A percentile compares a stretch with the other conserved stretches of the same genome.
These are phyloP conservation scores for Eleusine coracana DNA, from an alignment of 176 grass and related monocot genomes.

Conservation along the genomic window DNA sequence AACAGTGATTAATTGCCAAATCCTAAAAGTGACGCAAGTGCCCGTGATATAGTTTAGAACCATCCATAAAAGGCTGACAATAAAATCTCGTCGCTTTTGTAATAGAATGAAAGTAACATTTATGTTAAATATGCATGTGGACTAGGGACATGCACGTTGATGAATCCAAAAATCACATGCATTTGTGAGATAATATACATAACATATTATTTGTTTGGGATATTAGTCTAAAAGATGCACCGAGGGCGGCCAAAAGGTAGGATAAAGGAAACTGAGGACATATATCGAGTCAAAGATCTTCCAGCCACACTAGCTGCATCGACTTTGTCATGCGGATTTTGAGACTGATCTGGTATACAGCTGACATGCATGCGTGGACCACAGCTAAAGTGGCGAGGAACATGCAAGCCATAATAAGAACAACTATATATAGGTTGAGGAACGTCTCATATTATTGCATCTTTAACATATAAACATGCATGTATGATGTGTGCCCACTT, in stretches of 20 bases:
- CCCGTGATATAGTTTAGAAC: background rate
- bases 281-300: slow-evolving; percentile 35
- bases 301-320: background rate
- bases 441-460: background rate
- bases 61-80: background rate
- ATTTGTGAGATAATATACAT: background rate
- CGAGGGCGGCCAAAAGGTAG: background rate
- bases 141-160: background rate
- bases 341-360: background rate
- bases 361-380: slow-evolving; percentile 27
- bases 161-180: slow-evolving; percentile 19
- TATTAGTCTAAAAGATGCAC: background rate
- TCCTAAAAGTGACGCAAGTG: background rate
- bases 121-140: background rate
- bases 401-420: slow-evolving; percentile 7
- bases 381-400: slow-evolving; percentile 28
- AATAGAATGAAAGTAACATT: background rate
- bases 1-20: background rate
- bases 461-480: too few species aligned
- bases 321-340: background rate
- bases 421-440: background rate
- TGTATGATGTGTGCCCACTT: background rate
- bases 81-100: slow-evolving; percentile 20
- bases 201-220: background rate
- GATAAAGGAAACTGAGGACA: background rate